These are phyloP conservation scores for Barnettozyma pratensis DNA, from an alignment of 805 yeast species.

Conservation along the genomic window DNA sequence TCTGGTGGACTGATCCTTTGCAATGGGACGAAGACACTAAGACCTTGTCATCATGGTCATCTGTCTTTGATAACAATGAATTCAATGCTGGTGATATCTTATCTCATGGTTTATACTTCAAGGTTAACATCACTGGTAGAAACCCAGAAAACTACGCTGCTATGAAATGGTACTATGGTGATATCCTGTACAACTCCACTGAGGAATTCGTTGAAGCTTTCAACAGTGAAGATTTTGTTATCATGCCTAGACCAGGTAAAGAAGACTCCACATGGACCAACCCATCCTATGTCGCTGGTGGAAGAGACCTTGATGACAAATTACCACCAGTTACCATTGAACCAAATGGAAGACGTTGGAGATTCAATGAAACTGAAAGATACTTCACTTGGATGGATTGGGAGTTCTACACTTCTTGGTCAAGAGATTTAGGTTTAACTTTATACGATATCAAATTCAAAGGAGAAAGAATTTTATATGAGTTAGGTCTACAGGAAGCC, in stretches of 20 bases:
- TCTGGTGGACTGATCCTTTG: constrained; percentile 24
- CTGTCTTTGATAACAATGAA: constrained; percentile 17
- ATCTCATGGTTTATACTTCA: constrained; percentile 21
- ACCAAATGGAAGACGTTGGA: constrained; percentile 27
- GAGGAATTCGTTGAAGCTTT: constrained; percentile 22
- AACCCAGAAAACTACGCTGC: constrained; percentile 11
- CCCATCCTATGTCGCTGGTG: constrained; percentile 16
- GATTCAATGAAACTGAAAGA: constrained; percentile 20
- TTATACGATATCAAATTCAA: constrained; percentile 25
- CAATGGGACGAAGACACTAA: constrained; percentile 14
- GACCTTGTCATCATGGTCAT: constrained; percentile 16
- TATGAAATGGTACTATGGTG: constrained; percentile 21
- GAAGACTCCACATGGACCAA: constrained; percentile 5
- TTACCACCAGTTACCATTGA: constrained; percentile 21
- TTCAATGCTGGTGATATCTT: constrained; percentile 21
- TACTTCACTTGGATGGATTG: constrained; percentile 29
- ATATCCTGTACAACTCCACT: constrained; percentile 19
- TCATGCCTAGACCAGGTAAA: constrained; percentile 13
- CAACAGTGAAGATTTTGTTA: constrained; percentile 17
- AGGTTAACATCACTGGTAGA: constrained; percentile 21
- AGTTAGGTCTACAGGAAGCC: constrained; percentile 27
- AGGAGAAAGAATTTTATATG: constrained; percentile 27
- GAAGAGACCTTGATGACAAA: constrained; percentile 22
- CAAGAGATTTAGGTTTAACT: constrained; percentile 23
- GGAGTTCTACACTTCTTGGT: constrained; percentile 25